These are phyloP conservation scores for Beauveria australis DNA, from an alignment of 2,329 filamentous ascomycete species.

Conservation along the genomic window DNA sequence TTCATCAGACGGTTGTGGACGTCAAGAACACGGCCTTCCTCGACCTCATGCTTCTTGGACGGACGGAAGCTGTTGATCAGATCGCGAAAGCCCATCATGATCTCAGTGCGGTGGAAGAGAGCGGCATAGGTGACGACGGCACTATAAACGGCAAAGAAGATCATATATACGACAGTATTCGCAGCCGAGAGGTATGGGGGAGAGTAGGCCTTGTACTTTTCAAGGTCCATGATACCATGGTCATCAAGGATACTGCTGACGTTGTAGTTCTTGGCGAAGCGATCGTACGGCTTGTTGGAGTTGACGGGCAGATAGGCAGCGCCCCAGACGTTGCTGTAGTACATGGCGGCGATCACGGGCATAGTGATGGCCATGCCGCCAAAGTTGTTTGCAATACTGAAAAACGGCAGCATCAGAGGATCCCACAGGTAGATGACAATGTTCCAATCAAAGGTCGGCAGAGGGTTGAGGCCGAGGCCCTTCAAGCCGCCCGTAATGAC, in stretches of 20 bases:
- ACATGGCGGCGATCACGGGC: slow-evolving; percentile 31
- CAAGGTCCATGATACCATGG: slow-evolving; percentile 29
- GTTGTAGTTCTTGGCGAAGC: slow-evolving; percentile 30
- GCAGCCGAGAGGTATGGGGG: slow-evolving; percentile 27
- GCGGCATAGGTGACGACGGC: slow-evolving; percentile 21
- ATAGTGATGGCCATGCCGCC: slow-evolving; percentile 26
- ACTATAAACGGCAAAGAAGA: slow-evolving; percentile 21
- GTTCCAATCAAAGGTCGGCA: slow-evolving; percentile 34
- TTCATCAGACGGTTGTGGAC: slow-evolving; percentile 26
- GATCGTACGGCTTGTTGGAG: slow-evolving; percentile 33
- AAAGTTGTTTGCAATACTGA: slow-evolving; percentile 31
- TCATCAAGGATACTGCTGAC: slow-evolving; percentile 25
- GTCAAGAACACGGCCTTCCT: slow-evolving; percentile 16
- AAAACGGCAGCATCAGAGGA: slow-evolving; percentile 28
- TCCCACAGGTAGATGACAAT: slow-evolving; percentile 28
- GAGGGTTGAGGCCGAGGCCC: slow-evolving; percentile 31
- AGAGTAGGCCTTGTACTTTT: slow-evolving; percentile 33
- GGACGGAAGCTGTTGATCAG: slow-evolving; percentile 17
- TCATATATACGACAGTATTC: slow-evolving; percentile 23
- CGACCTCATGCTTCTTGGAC: slow-evolving; percentile 16
- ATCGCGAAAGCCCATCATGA: slow-evolving; percentile 19
- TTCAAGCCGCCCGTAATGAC: slow-evolving; percentile 32
- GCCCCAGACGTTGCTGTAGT: slow-evolving; percentile 34
- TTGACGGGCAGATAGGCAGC: slow-evolving; percentile 39
- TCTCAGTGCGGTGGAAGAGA: slow-evolving; percentile 24